Conservation (phyloP, 129 eudicot genomes). For the Chrysanthemum lavandulifolium region DNA sequence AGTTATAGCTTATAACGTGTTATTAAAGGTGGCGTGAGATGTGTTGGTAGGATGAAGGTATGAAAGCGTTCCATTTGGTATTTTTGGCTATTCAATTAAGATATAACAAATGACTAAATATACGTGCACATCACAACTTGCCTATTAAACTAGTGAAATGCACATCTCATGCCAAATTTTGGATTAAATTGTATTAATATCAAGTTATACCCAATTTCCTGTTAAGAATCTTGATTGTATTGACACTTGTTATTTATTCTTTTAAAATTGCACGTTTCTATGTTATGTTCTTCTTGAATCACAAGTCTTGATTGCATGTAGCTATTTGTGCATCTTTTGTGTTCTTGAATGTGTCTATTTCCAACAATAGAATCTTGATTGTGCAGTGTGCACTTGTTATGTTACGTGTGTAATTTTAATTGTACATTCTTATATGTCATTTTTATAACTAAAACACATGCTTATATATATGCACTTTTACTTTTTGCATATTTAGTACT, state of each 20-base stretch:
- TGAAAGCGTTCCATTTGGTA: neutral
- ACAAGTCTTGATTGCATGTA: slow-evolving; percentile 12
- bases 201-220: neutral
- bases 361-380: slow-evolving; percentile 1
- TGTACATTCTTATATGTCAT: slow-evolving; percentile 4
- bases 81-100: neutral
- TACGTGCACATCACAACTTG: slow-evolving; percentile 28
- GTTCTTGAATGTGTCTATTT: neutral
- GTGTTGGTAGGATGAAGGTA: neutral
- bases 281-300: neutral
- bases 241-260: neutral
- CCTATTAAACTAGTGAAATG: slow-evolving; percentile 22
- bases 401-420: neutral
- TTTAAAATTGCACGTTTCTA: neutral
- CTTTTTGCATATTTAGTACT: neutral
- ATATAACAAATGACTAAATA: slow-evolving; percentile 4
- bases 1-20: neutral
- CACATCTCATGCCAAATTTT: slow-evolving; percentile 16
- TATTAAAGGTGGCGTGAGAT: no score
- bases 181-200: slow-evolving; percentile 6
- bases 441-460: slow-evolving; percentile 14
- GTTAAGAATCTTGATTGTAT: neutral
- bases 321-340: slow-evolving; percentile 1
- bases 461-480: neutral
- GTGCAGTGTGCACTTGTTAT: slow-evolving; percentile 11